Evolutionary conservation across 148 eudicot species (phyloP), one percentile per base, ranked within the genome.

Genomic region (Linanthus parryae): DNA sequence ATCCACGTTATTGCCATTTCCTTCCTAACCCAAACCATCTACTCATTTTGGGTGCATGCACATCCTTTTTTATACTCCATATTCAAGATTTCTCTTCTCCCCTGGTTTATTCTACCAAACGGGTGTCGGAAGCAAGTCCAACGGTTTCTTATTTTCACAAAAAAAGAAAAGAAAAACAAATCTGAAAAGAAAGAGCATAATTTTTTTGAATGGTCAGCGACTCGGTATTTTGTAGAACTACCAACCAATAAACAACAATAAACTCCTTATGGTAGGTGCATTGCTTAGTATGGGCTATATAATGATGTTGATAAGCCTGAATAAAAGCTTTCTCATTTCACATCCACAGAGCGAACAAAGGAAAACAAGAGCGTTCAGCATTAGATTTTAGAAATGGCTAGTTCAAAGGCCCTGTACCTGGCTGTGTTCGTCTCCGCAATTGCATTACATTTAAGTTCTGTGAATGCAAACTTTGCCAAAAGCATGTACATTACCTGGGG

Each of bases 401-500:
- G 53, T 20, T 42, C 34, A 49, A 28, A 41, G 59, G 56, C 55
- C 3, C 23, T 56, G 39, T 34, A 57, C 24, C 10, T 59, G 38
- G 62, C 74, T 25, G 26, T 61, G 10, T 56, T 65, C 16, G 62
- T 54, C 8, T 44, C 62, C 41, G 51, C 56, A 3, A 27, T 58
- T 15, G 48, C 50, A 13, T 38, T 73, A 42, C 63, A 69, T 24
- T 46, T 40, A 36, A 57, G 72, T 60, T 18, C 59, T 2, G 77
- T 70, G 43, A 20, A 48, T 14, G 82, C 70, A 25, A 42, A 45
- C 0, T 28, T 70, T 11, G 39, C 38, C 0, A 64, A 65, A 7
- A 40, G 29, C 20, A 47, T 63, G 40, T 61, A 49, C 40, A 42
- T 67, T 61, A 58, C 64, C 45, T 76, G 82, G 82, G 75, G 75